Base-by-base conservation (phyloP, 140 eudicot species). In the Bidens hawaiensis region DNA sequence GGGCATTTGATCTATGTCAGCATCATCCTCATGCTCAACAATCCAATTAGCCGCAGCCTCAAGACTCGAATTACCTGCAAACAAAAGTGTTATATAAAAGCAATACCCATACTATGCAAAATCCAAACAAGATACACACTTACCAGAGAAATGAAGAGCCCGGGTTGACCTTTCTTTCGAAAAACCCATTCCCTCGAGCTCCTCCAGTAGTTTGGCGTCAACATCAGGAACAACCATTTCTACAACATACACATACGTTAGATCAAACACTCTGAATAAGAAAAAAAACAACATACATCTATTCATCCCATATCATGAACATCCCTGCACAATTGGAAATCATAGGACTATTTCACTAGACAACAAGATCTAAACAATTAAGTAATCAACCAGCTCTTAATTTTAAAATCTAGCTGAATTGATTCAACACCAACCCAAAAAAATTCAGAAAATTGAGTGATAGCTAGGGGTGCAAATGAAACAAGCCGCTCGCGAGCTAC, bases 181-280 rank as follows among this genome's bases (percentile, higher is more conserved):
- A 53, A 94, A 94, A 23, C 97, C 99, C 97, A 94, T 94, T 5
- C 65, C 78, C 69, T 83, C 94, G 3, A 94, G 99, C 74, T 94
- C 93, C 76, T 72, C 81, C 17, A 94, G 85, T 33, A 94, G 68
- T 56, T 94, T 85, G 58, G 76, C 64, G 53, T 83, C 83, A 64
- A 94, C 99, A 73, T 94, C 97, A n/a, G 99, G 97, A 70, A 83
- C 99, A 62, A 85, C 94, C 97, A 94, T 79, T 77, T 94, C 99
- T 94, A 76, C 52, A 42, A 68, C 45, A 80, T 2, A 64, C 52
- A 64, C 33, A 55, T 22, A 26, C 6, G 14, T 43, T 46, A 72
- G 60, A 46, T 30, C 1, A 31, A 11, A 50, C 3, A 62, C 13
- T 21, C 52, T 54, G 14, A 33, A 5, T 15, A 24, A 23, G 33